A percentile compares a stretch with the other conserved stretches of the same genome.
Conservation (phyloP, 768 basidiomycete genomes). For the Serendipita indica region DNA sequence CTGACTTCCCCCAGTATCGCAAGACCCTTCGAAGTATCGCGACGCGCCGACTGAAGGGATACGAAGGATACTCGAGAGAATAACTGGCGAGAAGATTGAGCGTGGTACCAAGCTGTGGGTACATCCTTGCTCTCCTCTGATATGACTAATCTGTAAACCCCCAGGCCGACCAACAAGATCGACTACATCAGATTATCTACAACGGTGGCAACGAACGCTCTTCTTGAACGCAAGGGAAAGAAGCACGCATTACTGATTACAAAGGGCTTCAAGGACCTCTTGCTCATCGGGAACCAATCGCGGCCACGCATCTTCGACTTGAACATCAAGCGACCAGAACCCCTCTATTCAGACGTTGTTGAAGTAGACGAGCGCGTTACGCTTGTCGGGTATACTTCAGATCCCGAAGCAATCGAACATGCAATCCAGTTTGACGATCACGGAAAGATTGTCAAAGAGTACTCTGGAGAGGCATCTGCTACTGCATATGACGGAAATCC, state of each 20-base stretch:
- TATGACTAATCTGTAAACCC: not conserved
- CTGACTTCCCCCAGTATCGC: conserved; percentile 44
- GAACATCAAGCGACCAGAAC: conserved; percentile 62
- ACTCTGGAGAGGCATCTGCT: conserved; percentile 55
- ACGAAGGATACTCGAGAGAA: conserved; percentile 64
- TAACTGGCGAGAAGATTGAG: conserved; percentile 51
- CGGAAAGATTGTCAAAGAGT: conserved; percentile 50
- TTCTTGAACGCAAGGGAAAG: conserved; percentile 88
- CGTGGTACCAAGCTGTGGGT: conserved; percentile 60
- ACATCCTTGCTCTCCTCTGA: conserved; percentile 13
- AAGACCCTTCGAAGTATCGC: conserved; percentile 72
- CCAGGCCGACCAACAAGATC: conserved; percentile 19
- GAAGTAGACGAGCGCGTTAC: conserved; percentile 89
- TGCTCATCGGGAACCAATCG: conserved; percentile 88
- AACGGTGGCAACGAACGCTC: conserved; percentile 90
- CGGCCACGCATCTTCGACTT: conserved; percentile 92
- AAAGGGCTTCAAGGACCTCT: conserved; percentile 77
- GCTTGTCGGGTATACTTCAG: conserved; percentile 82
- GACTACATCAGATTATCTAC: conserved; percentile 88
- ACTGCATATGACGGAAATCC: conserved; percentile 31
- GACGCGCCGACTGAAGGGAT: conserved; percentile 96
- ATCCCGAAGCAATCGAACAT: conserved; percentile 64
- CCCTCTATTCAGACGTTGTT: conserved; percentile 62
- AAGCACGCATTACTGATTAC: conserved; percentile 86
- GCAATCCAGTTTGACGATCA: conserved; percentile 61